Evolutionary conservation across 768 basidiomycete genomes (phyloP).

Genomic region (Melanogaster broomeanus): DNA sequence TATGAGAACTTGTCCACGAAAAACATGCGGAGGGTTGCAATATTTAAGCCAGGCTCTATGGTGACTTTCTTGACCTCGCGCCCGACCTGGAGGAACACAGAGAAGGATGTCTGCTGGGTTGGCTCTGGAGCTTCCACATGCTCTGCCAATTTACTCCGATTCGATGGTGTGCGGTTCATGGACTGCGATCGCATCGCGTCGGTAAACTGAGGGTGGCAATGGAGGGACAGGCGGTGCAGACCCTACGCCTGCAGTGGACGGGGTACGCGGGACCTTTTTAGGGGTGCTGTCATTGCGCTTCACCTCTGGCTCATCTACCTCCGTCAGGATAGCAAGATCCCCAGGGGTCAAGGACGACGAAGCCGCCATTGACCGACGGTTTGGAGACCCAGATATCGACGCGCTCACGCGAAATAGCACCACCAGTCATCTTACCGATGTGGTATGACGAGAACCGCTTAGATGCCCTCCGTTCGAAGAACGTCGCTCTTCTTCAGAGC

Average conservation of each 20-base stretch:
- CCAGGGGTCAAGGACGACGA: slow-evolving; percentile 63
- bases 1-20: slow-evolving; percentile 97
- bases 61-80: slow-evolving; percentile 86
- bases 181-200: slow-evolving; percentile 33
- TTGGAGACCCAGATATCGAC: slow-evolving; percentile 48
- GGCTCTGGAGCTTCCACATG: slow-evolving; percentile 21
- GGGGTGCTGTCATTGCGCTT: slow-evolving; percentile 13
- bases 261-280: slow-evolving; percentile 38
- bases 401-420: slow-evolving; percentile 45
- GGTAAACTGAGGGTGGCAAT: slow-evolving; percentile 45
- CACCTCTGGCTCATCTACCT: slow-evolving; percentile 55
- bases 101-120: slow-evolving; percentile 38
- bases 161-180: not conserved
- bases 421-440: slow-evolving; percentile 88
- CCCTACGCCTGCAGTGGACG: slow-evolving; percentile 28
- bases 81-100: slow-evolving; percentile 87
- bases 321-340: slow-evolving; percentile 74
- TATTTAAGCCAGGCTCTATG: slow-evolving; percentile 69
- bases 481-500: slow-evolving; percentile 86
- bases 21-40: slow-evolving; percentile 76
- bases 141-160: slow-evolving; percentile 19
- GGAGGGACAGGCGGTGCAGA: slow-evolving; percentile 44
- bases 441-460: slow-evolving; percentile 96
- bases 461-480: slow-evolving; percentile 87
- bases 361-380: slow-evolving; percentile 68